These are phyloP conservation scores for Aspergillus sp. DNA, from an alignment of 2,329 filamentous ascomycete genomes.

Conservation along the genomic window DNA sequence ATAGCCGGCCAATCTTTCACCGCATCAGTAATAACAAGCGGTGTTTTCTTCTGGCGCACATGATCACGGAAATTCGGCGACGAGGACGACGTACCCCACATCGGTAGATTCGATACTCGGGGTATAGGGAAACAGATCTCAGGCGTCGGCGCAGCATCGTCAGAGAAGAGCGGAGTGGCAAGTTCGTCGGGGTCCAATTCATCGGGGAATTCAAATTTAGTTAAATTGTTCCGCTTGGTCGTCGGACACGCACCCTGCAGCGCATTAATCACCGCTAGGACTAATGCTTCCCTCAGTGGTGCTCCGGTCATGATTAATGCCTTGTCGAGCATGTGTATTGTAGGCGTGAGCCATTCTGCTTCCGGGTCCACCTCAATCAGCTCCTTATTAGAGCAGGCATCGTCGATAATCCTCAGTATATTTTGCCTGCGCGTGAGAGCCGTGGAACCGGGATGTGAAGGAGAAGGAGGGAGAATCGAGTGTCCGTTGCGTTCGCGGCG, in stretches of 20 bases:
- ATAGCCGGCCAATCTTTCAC: slow-evolving; percentile 76
- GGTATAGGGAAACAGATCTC: slow-evolving; percentile 40
- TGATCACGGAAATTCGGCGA: slow-evolving; percentile 64
- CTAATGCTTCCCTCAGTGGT: slow-evolving; percentile 53
- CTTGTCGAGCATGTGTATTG: slow-evolving; percentile 71
- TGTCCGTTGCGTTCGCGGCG: background rate
- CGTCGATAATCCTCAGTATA: slow-evolving; percentile 6
- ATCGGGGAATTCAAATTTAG: too few species aligned
- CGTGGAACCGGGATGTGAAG: too few species aligned
- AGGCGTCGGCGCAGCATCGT: slow-evolving; percentile 35
- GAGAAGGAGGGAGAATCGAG: too few species aligned
- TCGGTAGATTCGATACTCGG: slow-evolving; percentile 31
- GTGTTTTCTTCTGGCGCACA: slow-evolving; percentile 53
- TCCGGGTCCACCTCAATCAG: slow-evolving; percentile 17
- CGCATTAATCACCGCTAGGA: slow-evolving; percentile 40
- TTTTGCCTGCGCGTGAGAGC: slow-evolving; percentile 16
- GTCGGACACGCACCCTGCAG: slow-evolving; percentile 28
- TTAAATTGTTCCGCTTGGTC: too few species aligned
- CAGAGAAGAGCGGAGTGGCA: slow-evolving; percentile 35
- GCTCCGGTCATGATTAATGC: slow-evolving; percentile 74
- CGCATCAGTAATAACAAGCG: slow-evolving; percentile 69
- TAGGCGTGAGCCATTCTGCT: slow-evolving; percentile 54
- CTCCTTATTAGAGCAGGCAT: slow-evolving; percentile 13
- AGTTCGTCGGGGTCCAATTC: background rate
- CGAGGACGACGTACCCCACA: slow-evolving; percentile 41